A percentile compares a stretch with the other conserved stretches of the same genome.
Evolutionary conservation across 805 yeast species (phyloP).

Genomic region (Metschnikowia sp.): DNA sequence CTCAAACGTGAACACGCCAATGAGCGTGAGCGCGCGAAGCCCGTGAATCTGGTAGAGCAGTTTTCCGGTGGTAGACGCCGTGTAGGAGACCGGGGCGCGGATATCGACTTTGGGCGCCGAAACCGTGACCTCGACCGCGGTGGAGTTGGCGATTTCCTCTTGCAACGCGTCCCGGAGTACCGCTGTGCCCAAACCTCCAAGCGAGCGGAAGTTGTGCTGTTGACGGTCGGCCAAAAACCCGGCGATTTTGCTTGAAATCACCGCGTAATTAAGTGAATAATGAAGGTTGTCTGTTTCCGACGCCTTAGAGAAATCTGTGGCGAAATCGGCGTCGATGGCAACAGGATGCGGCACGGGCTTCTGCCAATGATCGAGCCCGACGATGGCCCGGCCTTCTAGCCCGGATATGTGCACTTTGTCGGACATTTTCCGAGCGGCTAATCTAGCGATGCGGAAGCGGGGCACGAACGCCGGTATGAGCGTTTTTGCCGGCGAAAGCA

Average conservation of each 20-base stretch:
- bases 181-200: conserved; percentile 45
- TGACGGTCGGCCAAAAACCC: conserved; percentile 45
- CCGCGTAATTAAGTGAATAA: conserved; percentile 86
- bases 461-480: conserved; percentile 12
- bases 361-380: conserved; percentile 76
- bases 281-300: conserved; percentile 76
- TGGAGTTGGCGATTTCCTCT: conserved; percentile 45
- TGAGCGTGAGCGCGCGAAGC: conserved; percentile 64
- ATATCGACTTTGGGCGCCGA: conserved; percentile 55
- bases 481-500: conserved; percentile 11
- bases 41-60: conserved; percentile 42
- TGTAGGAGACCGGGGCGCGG: conserved; percentile 38
- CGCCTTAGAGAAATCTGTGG: conserved; percentile 70
- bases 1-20: conserved; percentile 93
- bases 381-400: conserved; percentile 57
- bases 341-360: conserved; percentile 66
- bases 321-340: conserved; percentile 52
- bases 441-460: conserved; percentile 1
- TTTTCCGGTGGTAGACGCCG: conserved; percentile 6
- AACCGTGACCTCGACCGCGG: conserved; percentile 37
- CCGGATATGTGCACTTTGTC: conserved; percentile 50
- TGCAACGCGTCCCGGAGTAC: conserved; percentile 41
- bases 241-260: conserved; percentile 63
- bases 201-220: conserved; percentile 39
- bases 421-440: conserved; percentile 14